Conservation (phyloP, 148 eudicot species). For the Amaranthus palmeri region DNA sequence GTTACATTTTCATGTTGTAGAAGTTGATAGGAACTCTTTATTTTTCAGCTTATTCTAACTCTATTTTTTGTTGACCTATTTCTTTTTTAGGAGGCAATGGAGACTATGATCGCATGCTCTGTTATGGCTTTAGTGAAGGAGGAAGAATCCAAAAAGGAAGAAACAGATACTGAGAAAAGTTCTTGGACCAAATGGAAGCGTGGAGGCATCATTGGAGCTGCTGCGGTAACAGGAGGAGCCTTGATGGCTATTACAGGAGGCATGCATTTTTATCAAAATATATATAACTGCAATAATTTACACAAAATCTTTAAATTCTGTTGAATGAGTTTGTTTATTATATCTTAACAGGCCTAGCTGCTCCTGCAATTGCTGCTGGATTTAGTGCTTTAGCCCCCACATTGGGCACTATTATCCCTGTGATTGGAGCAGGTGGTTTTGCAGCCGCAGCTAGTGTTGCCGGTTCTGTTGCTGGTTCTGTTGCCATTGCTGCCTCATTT, state of each 20-base stretch:
- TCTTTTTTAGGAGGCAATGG: constrained; percentile 76
- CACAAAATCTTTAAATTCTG: not conserved
- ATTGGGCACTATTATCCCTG: constrained; percentile 81
- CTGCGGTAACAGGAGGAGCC: constrained; percentile 92
- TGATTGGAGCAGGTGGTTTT: constrained; percentile 93
- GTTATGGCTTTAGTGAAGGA: constrained; percentile 88
- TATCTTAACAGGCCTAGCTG: constrained; percentile 79
- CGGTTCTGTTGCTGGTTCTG: constrained; percentile 93
- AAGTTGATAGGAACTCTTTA: not conserved
- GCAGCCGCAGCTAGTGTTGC: constrained; percentile 98
- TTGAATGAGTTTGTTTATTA: constrained; percentile 8
- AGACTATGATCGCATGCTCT: constrained; percentile 82
- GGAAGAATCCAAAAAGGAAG: constrained; percentile 51
- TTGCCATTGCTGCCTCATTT: constrained; percentile 99
- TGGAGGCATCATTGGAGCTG: constrained; percentile 96
- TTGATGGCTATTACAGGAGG: constrained; percentile 97
- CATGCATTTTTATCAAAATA: constrained; percentile 23
- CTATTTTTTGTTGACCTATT: not conserved
- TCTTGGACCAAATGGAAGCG: constrained; percentile 85
- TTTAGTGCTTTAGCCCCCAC: constrained; percentile 96
- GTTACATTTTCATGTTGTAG: not conserved
- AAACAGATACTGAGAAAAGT: constrained; percentile 42
- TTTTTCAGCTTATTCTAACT: not conserved
- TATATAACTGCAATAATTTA: not conserved
- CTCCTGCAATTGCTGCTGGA: constrained; percentile 99